A percentile compares a stretch with the other conserved stretches of the same genome.
phyloP scores from a whole-genome alignment of 2,329 filamentous ascomycete genomes.

The Calonectria hawksworthii region DNA sequence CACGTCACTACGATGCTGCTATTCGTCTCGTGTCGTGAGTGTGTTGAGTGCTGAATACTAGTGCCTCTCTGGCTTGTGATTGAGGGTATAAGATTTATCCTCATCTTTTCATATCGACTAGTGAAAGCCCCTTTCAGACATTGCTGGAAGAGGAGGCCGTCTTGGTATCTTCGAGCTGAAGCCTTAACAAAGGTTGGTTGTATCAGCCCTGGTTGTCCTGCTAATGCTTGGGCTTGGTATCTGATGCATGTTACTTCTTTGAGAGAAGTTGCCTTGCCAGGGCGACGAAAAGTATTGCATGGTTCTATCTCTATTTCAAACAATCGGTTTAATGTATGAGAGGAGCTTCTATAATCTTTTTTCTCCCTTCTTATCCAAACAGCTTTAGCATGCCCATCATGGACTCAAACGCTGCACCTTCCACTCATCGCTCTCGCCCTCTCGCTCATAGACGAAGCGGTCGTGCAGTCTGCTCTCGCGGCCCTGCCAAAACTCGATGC shows the following conservation, averaged over 20 bases:
- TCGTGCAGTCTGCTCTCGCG: conserved; percentile 92
- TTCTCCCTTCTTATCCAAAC: background rate
- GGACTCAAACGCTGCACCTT: conserved; percentile 81
- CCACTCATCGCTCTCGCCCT: conserved; percentile 69
- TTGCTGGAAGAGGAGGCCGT: background rate
- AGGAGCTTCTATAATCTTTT: background rate
- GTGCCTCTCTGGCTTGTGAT: background rate
- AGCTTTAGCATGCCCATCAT: conserved; percentile 50
- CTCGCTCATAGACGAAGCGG: conserved; percentile 86
- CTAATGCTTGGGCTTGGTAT: background rate
- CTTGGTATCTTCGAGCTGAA: background rate
- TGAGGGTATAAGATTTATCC: background rate
- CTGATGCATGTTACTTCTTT: background rate
- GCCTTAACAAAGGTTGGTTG: background rate
- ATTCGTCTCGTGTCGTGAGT: background rate
- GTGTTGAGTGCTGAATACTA: background rate
- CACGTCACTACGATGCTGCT: background rate
- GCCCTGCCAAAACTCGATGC: conserved; percentile 97
- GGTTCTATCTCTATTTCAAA: background rate
- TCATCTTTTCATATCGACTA: background rate
- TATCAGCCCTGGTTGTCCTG: background rate
- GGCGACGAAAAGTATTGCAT: background rate
- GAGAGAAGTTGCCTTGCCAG: background rate
- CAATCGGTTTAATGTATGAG: background rate
- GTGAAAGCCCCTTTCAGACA: background rate